Percentiles rank a stretch among this genome's conserved stretches.
Evolutionary conservation across 768 basidiomycete species (phyloP).

Genomic region (Suillus alpinus): DNA sequence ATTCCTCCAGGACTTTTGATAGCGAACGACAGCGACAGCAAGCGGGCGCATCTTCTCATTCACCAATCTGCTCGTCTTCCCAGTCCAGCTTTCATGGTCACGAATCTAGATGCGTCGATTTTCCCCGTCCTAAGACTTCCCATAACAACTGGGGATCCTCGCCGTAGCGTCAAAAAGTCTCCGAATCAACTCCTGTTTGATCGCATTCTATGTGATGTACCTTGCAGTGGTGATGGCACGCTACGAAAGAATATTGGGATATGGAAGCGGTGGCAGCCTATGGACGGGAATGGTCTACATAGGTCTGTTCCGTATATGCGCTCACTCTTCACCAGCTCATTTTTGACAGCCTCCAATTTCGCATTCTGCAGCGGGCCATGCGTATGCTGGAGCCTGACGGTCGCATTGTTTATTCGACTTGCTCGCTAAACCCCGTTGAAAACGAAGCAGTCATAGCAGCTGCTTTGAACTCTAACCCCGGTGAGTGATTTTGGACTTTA

Average conservation of each 20-base stretch:
- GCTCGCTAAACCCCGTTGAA: conserved; percentile 94
- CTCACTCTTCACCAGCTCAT: conserved; percentile 5
- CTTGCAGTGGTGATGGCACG: conserved; percentile 97
- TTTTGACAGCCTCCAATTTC: conserved; percentile 72
- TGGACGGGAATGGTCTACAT: conserved; percentile 91
- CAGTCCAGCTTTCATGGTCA: conserved; percentile 89
- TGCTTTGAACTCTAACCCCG: conserved; percentile 68
- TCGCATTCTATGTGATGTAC: conserved; percentile 93
- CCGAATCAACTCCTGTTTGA: conserved; percentile 74
- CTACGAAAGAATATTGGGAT: conserved; percentile 92
- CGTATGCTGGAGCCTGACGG: conserved; percentile 78
- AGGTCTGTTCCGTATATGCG: conserved; percentile 43
- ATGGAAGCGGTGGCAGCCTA: conserved; percentile 88
- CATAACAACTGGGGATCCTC: conserved; percentile 15
- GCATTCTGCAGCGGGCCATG: conserved; percentile 93
- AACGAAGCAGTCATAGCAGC: conserved; percentile 95
- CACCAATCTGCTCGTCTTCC: conserved; percentile 96
- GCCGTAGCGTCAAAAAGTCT: conserved; percentile 35
- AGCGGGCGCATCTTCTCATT: conserved; percentile 92
- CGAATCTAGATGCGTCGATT: conserved; percentile 91
- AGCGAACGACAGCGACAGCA: conserved; percentile 94
- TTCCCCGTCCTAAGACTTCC: conserved; percentile 65
- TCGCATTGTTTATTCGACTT: conserved; percentile 95
- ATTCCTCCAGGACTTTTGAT: conserved; percentile 84
- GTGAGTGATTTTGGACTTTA: conserved; percentile 35